phyloP scores from a whole-genome alignment of 768 basidiomycete genomes.

The Mycena sanguinolenta region DNA sequence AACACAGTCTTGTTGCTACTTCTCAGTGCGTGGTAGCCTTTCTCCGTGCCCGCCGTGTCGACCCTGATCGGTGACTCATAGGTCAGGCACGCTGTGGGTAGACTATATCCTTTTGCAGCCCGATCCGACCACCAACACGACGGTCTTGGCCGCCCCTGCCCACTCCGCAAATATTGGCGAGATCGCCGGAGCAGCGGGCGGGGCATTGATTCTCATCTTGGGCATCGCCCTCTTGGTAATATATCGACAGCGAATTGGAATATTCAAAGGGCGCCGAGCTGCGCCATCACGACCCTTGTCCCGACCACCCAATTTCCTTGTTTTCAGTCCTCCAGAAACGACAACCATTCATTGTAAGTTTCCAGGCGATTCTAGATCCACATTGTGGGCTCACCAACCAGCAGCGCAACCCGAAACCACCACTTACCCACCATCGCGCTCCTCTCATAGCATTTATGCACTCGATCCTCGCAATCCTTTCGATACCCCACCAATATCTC shows the following conservation, averaged over 20 bases:
- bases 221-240: constrained; percentile 32
- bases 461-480: constrained; percentile 15
- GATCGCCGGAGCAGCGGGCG: constrained; percentile 18
- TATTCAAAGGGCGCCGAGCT: constrained; percentile 23
- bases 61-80: constrained; percentile 10
- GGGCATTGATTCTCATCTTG: constrained; percentile 18
- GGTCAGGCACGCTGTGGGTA: constrained; percentile 36
- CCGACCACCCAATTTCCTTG: constrained; percentile 20
- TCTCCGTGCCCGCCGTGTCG: not conserved
- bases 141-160: not conserved
- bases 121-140: constrained; percentile 22
- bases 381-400: not conserved
- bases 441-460: not conserved
- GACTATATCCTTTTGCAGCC: constrained; percentile 41
- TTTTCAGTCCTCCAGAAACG: not conserved
- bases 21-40: constrained; percentile 19
- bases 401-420: constrained; percentile 11
- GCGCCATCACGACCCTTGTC: constrained; percentile 9
- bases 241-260: constrained; percentile 25
- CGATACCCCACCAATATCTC: constrained; percentile 31
- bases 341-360: constrained; percentile 20
- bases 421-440: constrained; percentile 25
- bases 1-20: constrained; percentile 38
- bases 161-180: constrained; percentile 20
- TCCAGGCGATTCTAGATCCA: not conserved